Percentiles rank a stretch among this genome's conserved stretches.
These are phyloP conservation scores for Talaromyces adpressus DNA, from an alignment of 495 filamentous ascomycete species.

Conservation along the genomic window DNA sequence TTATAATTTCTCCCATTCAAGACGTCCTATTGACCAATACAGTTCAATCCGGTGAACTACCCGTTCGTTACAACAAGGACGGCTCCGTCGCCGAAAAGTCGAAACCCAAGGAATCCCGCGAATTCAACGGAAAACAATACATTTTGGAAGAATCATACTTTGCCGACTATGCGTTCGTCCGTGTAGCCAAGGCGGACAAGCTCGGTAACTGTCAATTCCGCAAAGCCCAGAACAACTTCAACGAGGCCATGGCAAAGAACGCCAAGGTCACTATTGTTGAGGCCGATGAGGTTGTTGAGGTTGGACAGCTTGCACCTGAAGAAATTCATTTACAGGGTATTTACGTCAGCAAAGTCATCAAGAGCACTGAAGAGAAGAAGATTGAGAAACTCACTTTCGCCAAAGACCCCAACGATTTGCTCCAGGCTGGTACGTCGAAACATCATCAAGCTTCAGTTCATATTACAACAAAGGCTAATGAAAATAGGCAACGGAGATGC, in stretches of 20 bases:
- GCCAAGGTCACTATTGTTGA: constrained; percentile 90
- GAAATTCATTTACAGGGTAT: constrained; percentile 78
- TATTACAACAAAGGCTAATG: constrained; percentile 12
- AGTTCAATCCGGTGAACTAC: constrained; percentile 80
- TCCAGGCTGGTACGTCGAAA: constrained; percentile 9
- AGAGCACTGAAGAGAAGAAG: constrained; percentile 61
- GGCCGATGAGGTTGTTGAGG: constrained; percentile 90
- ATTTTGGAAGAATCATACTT: constrained; percentile 76
- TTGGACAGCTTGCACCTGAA: constrained; percentile 68
- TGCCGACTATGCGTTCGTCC: constrained; percentile 83
- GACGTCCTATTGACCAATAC: not conserved
- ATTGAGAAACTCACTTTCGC: constrained; percentile 78
- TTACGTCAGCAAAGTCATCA: constrained; percentile 79
- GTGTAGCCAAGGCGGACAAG: constrained; percentile 79
- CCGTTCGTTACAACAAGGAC: constrained; percentile 69
- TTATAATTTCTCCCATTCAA: not conserved
- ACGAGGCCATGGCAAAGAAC: constrained; percentile 87
- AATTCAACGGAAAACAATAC: constrained; percentile 77
- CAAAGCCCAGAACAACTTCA: constrained; percentile 83
- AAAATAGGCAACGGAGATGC: constrained; percentile 59
- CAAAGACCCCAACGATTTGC: constrained; percentile 50
- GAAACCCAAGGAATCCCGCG: constrained; percentile 73
- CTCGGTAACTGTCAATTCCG: constrained; percentile 94
- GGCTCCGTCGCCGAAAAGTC: constrained; percentile 65
- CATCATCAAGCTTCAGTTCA: too few species aligned